Base-by-base conservation (phyloP, 345 rosid species). In the Moringa oleifera region DNA sequence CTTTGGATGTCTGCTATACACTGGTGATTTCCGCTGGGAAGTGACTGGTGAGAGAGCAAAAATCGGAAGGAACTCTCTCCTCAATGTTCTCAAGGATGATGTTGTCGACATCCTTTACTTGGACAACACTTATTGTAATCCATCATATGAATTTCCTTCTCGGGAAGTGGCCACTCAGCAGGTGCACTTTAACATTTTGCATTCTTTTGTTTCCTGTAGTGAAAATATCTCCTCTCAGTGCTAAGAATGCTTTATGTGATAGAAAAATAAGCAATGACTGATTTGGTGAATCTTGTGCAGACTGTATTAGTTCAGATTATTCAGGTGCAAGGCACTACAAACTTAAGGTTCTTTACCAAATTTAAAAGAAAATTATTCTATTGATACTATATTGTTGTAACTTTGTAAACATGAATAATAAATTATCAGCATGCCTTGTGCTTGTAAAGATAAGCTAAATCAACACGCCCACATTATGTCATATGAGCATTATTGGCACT, bases 11-110 rank as follows among this genome's bases (percentile, higher is more conserved):
- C 37, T 77, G 73, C 83, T 91, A 7, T 88, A 77, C 76, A 88
- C 91, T 0, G 94, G 91, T 5, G 90, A 86, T 69, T 88, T 88
- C 65, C 83, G 88, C 0, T 88, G 97, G 97, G 93, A 84, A 57
- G 23, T 49, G 0, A 45, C 52, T 18, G 23, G 73, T 16, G 76
- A 73, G 60, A 73, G 65, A 54, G 71, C 76, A 0, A 71, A 68
- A n/a, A 69, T 23, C 45, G 78, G 70, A 7, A 80, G 73, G 59
- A 64, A 47, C 20, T 65, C 66, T 49, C 83, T 91, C 20, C 55
- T 73, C 23, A 53, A 68, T 61, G 90, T 88, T 70, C 70, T 88
- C 7, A 10, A 76, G 19, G 69, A 74, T 16, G 55, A 68, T 46
- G 68, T 53, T 2, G 80, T 88, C 4, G 72, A 81, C 57, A 60